Evolutionary conservation across 768 basidiomycete genomes (phyloP), one percentile per base, ranked within the genome.

Genomic region (Paxillus ammoniavirescens): DNA sequence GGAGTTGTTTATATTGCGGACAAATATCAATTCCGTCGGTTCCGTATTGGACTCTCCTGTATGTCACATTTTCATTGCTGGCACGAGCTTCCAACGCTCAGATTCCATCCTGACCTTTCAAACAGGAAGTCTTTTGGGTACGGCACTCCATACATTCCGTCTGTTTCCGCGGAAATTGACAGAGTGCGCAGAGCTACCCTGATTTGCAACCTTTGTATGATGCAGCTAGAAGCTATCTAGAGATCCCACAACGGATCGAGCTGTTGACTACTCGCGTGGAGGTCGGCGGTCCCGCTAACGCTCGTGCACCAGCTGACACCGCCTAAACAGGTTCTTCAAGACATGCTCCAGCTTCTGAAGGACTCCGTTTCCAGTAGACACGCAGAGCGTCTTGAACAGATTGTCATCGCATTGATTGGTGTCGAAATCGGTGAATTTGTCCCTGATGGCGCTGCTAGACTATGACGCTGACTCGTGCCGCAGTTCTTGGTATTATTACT

Each of bases 31-130:
- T 62, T 89, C 93, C 42, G 94, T 97, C 49, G 95, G 95, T 44
- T 95, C 93, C 31, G 94, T 97, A n/a, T 75, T 98, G 42, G 94
- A 98, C 76, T 93, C 93, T 33, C 94, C 94, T 26, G 91, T 92
- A 68, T 63, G 89, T 78, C 55, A n/a, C n/a, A 15, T 31, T 26
- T 13, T 45, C 40, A 52, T 52, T 43, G 31, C 38, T 53, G 53
- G 26, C 12, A 38, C 51, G 26, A 35, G 42, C 47, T 14, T 30
- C 35, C 38, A 28, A 52, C 37, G 45, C 45, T 15, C 21, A 23
- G n/a, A 53, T 55, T 15, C 14, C 42, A 47, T 54, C 35, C 23
- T 40, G 31, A 15, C 49, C 30, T 48, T 38, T 35, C 45, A 46
- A 50, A 23, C 63, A 93, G 91, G 93, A 97, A 72, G 86, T 96